Evolutionary conservation across 2,329 filamentous ascomycete species (phyloP), one percentile per base, ranked within the genome.

Genomic region (Colletotrichum karsti): DNA sequence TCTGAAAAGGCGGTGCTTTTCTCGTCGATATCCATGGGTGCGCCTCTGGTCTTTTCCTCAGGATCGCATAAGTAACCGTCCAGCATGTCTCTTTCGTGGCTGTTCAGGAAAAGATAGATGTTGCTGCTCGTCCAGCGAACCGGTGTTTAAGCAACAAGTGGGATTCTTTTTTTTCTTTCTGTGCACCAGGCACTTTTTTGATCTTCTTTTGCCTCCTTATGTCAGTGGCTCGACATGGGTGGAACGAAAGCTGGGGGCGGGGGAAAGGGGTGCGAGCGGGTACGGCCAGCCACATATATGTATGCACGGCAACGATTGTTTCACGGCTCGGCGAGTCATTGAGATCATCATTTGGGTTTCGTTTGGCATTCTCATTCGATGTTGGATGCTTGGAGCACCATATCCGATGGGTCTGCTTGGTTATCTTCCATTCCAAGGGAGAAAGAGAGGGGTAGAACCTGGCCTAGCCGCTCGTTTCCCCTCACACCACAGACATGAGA

Each of bases 271-370:
- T 82, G 72, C 91, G 85, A 60, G 86, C 83, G 39, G 94, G 95
- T 9, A 97, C 88, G 55, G 89, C 85, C 77, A 97, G 95, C 60
- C 91, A 81, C 30, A 89, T 85, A 79, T 97, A 94, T 42, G 90
- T 92, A 66, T 87, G 78, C 58, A 98, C 87, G 22, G 95, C 95
- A 74, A 68, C 80, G 83, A 39, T 59, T 57, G 37, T 46, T 58
- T 39, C 51, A 63, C 28, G 51, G 60, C 30, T 33, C 13, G 59
- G 42, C 59, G 59, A 58, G 59, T 67, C 64, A 58, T 57, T 64
- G 51, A 37, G 18, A 18, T 51, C 41, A 56, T 42, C 18, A 46
- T 39, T 44, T 56, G 26, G 37, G 3, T 53, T 35, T 15, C 44
- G 18, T 46, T 51, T 51, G 41, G 53, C 18, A 41, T 50, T 37